Percentiles rank a stretch among this genome's conserved stretches.
Conservation (phyloP, 2,329 filamentous ascomycete species). For the Drechslerella dactyloides region DNA sequence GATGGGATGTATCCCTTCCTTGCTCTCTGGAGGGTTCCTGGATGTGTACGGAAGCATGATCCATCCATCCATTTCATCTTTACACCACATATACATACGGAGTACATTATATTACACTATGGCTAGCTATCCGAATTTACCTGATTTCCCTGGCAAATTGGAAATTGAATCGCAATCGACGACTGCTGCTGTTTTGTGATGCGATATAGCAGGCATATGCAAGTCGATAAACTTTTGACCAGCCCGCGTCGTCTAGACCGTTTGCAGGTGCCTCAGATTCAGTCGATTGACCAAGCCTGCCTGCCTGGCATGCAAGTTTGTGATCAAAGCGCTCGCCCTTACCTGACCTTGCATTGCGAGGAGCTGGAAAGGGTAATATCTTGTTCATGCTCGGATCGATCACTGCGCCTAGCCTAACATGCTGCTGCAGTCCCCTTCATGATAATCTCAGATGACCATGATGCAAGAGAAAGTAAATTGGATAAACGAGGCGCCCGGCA, state of each 20-base stretch:
- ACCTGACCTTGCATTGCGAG: conserved; percentile 1
- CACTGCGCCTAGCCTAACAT: conserved; percentile 7
- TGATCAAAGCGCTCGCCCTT: background rate
- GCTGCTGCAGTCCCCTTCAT: background rate
- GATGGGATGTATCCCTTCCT: background rate
- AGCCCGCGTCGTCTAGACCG: conserved; percentile 5
- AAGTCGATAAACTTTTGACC: background rate
- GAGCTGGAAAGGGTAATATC: background rate
- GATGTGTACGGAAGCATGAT: background rate
- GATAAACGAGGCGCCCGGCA: background rate
- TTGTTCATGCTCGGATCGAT: conserved; percentile 3
- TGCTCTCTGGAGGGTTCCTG: background rate
- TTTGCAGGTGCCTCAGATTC: background rate
- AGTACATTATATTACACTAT: background rate
- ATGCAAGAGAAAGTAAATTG: background rate
- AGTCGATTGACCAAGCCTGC: background rate
- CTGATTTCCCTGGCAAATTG: no score
- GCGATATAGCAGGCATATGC: no score
- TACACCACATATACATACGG: background rate
- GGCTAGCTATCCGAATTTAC: no score
- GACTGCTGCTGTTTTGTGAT: no score
- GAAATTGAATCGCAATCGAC: background rate
- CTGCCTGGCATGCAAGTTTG: background rate
- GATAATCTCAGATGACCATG: conserved; percentile 3
- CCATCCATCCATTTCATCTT: background rate